These are phyloP conservation scores for Lactarius deliciosus DNA, from an alignment of 768 basidiomycete genomes.

Conservation along the genomic window DNA sequence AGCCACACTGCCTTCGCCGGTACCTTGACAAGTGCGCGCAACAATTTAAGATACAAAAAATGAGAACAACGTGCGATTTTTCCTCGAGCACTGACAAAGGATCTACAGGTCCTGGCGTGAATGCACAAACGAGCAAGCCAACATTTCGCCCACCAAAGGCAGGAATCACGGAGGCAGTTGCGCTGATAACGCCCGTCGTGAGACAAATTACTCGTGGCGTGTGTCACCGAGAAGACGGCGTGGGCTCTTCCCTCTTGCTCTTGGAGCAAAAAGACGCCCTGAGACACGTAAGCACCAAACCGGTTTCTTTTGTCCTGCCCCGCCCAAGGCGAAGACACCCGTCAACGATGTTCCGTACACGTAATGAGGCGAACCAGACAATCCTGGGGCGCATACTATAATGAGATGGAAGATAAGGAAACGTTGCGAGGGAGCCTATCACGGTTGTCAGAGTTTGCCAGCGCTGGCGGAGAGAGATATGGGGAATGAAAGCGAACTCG, in stretches of 20 bases:
- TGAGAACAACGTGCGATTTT: background rate
- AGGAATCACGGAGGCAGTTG: conserved; percentile 12
- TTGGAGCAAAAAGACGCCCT: conserved; percentile 6
- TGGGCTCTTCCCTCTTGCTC: conserved; percentile 2
- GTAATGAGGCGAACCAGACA: conserved; percentile 14
- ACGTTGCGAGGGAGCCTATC: conserved; percentile 5
- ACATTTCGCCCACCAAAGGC: background rate
- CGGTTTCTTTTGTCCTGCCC: conserved; percentile 14
- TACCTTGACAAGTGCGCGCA: background rate
- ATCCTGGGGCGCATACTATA: conserved; percentile 9
- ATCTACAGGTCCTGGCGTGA: conserved; percentile 11
- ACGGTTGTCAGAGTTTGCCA: background rate
- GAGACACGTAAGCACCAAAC: conserved; percentile 17
- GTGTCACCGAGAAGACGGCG: conserved; percentile 7
- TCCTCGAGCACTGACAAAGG: background rate
- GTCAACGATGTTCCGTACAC: conserved; percentile 19
- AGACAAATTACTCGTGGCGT: conserved; percentile 24
- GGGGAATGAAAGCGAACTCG: background rate
- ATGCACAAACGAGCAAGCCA: conserved; percentile 1
- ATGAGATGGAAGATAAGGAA: conserved; percentile 4
- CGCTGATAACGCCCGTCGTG: conserved; percentile 10
- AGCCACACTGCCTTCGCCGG: background rate
- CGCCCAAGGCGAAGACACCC: conserved; percentile 6
- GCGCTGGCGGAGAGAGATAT: conserved; percentile 1
- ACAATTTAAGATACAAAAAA: background rate